phyloP scores from a whole-genome alignment of 352 stramenopile species.

The Globisporangium parvum region DNA sequence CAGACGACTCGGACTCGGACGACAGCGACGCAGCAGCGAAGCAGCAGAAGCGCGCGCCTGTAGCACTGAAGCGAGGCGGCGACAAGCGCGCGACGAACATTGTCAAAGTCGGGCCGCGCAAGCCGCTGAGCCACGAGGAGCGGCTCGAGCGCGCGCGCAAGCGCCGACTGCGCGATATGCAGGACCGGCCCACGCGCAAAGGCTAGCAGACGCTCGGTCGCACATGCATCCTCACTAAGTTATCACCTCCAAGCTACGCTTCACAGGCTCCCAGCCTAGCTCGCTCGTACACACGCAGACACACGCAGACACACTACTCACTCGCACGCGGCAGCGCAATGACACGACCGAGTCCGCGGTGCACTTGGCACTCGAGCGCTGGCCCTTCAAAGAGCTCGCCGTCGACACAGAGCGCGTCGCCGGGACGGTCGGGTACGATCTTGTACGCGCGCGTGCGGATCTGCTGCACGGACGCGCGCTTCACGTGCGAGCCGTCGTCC shows the following conservation, averaged over 20 bases:
- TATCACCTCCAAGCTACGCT: neutral
- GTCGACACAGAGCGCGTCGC: slow-evolving; percentile 54
- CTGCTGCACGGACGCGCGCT: slow-evolving; percentile 30
- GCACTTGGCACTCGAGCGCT: slow-evolving; percentile 46
- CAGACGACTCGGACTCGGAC: slow-evolving; percentile 25
- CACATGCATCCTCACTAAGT: neutral
- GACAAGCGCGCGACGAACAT: slow-evolving; percentile 35
- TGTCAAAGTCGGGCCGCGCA: slow-evolving; percentile 44
- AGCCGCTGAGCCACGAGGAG: slow-evolving; percentile 63
- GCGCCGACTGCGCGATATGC: slow-evolving; percentile 56
- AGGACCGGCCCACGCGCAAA: slow-evolving; percentile 56
- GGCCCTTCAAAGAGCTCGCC: slow-evolving; percentile 45
- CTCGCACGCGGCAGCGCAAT: slow-evolving; percentile 21
- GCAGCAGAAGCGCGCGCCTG: slow-evolving; percentile 16
- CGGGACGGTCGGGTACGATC: slow-evolving; percentile 26
- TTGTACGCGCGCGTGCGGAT: slow-evolving; percentile 60
- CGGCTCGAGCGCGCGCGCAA: slow-evolving; percentile 58
- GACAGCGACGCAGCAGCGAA: slow-evolving; percentile 22
- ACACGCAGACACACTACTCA: neutral
- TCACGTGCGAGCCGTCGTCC: slow-evolving; percentile 42
- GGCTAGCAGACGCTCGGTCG: slow-evolving; percentile 13
- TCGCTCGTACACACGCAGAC: neutral
- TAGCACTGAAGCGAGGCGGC: slow-evolving; percentile 12
- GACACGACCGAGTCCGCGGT: slow-evolving; percentile 49
- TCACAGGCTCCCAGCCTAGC: too few species aligned